Evolutionary conservation across 352 stramenopile genomes (phyloP), one percentile per base, ranked within the genome.

Genomic region (Phytophthora fragariaefolia): DNA sequence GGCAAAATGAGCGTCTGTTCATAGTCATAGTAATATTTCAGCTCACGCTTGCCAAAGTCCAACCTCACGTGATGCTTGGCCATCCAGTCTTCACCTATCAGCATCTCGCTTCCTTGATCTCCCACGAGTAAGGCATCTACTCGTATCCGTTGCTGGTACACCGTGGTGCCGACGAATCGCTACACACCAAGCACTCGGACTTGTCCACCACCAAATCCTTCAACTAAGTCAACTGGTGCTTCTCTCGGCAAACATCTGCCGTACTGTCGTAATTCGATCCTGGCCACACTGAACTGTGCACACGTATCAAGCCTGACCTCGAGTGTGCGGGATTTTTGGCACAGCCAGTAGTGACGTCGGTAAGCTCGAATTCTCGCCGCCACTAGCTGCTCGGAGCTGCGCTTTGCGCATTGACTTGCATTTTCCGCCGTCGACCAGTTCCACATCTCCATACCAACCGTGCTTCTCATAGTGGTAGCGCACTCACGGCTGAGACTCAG

Each of bases 41-140:
- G 18, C 6, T 69, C 43, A 7, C 54, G 17, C 0, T 2, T 51
- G 2, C 18, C 23, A 26, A 63, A 69, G 28, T 69, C 38, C 9
- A 63, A 63, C n/a, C 58, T 58, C 2, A 28, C 32, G 17, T 63
- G 51, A 1, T 63, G 15, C 0, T 22, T 6, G 1, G 58, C n/a
- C 58, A 66, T 58, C 43, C 43, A 68, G 43, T 62, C 60, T 18
- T 68, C 60, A 1, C 51, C 60, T 6, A 68, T 36, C 3, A 68
- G 45, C 1, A 68, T 27, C 24, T 62, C 43, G 13, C 46, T 24
- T 2, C 15, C 43, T 22, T 61, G 51, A 1, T 24, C 51, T 10
- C 62, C 51, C 8, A 62, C 60, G 4, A 68, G 1, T 2, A 68
- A 17, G 0, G 50, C 60, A 9, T 68, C n/a, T 0, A 58, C 34